Base-by-base conservation (phyloP, 352 stramenopile species). In the Phytophthora sansomeana region DNA sequence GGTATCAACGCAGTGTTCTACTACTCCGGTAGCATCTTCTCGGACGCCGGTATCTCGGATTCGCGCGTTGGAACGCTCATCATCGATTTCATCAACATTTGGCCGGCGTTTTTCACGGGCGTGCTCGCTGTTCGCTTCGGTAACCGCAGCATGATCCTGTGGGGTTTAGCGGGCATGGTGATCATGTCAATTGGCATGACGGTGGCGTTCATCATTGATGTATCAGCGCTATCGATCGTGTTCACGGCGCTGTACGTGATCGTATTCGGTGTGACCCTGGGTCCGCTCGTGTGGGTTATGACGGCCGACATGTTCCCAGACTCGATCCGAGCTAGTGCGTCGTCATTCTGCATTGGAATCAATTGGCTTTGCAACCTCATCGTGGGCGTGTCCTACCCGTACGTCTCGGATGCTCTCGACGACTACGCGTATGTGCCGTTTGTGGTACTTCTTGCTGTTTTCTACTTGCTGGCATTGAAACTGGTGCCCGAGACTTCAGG, bases 111-210 rank as follows among this genome's bases (percentile, higher is more conserved):
- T 24, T 58, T 58, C 35, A 58, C 50, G 19, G 50, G 50, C 6
- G n/a, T 39, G 33, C 44, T 63, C n/a, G 56, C 44, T 43, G 19
- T 62, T 5, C 54, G 42, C 30, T 53, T 62, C 36, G 54, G 54
- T 42, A 54, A 62, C 17, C 54, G 54, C 14, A 62, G 46, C 41
- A 62, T 62, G 41, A 47, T 62, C 29, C 16, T 62, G 42, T 61
- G 53, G 53, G 53, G 53, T 32, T 32, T 52, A 17, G 28, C 53
- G 4, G 42, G 29, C 14, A 47, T 62, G 56, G 30, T 63, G 14
- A 16, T 63, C 11, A 63, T 50, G 56, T 39, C 44, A 16, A 63
- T 63, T 14, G 56, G 56, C 32, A 63, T 57, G 56, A 63, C 44
- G 5, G 56, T 42, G 43, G 43, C 46, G 5, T 57, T 63, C 21